Base-by-base conservation (phyloP, 139 green algal species). In the Picochlorum sp. region DNA sequence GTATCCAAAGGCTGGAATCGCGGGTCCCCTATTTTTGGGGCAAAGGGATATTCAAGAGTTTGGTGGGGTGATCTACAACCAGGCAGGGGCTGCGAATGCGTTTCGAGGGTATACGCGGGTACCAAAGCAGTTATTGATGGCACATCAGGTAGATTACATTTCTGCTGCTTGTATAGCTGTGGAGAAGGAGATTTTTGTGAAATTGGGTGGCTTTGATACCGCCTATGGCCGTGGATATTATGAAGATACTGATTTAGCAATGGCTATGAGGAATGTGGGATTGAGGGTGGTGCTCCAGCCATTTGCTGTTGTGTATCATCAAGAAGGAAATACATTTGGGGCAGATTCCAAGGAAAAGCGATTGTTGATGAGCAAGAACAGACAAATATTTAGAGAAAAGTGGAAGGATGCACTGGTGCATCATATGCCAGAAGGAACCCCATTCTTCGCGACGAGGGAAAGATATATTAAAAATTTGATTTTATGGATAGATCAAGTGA, bases 401-500 rank as follows among this genome's bases (percentile, higher is more conserved):
- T 75, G 68, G 68, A 13, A 18, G 49, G 11, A 44, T 14, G 11
- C 21, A 51, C 68, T 75, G 34, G 32, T 56, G 60, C 30, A 47
- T 21, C 24, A 56, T 32, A 34, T 38, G 28, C 20, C n/a, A 11
- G 8, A 37, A 18, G 45, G 38, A 16, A 13, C 8, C 34, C 24
- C 26, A 37, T 61, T 23, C 11, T 23, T 23, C 0, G n/a, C 7
- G 11, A 61, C 26, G 7, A 24, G n/a, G 7, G 6, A 66, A 13
- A 8, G 46, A 7, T 52, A 52, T 20, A 52, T 18, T 7, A 20
- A 52, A 1, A 23, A 18, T 52, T 20, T 20, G 14, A 10, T 52
- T 2, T 38, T 75, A 10, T 75, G 61, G 69, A 57, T 75, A 6
- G 69, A 75, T 21, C 58, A 75, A 41, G 62, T 75, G 49, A 52